Evolutionary conservation across 2,329 filamentous ascomycete species (phyloP), one percentile per base, ranked within the genome.

Genomic region (Xylogone sp.): DNA sequence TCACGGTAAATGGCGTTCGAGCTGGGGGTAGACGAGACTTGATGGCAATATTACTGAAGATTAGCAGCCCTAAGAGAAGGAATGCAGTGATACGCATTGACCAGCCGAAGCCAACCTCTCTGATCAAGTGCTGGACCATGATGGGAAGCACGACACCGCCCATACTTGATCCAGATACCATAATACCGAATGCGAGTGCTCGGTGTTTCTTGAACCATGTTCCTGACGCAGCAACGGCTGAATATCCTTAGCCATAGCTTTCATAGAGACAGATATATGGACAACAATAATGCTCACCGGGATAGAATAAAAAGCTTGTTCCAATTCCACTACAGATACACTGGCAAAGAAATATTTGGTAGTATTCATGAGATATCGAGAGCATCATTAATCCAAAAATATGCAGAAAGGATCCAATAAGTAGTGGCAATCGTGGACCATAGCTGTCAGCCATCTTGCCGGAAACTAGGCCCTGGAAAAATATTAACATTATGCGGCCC

Each of bases 71-170:
- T 2, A 60, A 57, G 44, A 84, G 75, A 20, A 83, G 52, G 56
- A 84, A 83, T 1, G 75, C 72, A n/a, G 68, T 70, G 49, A 74
- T 75, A 1, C 80, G 72, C 69, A 83, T 78, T 1, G 76, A 65
- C 82, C 79, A 84, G 42, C 68, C 62, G 59, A 79, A 78, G 34
- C 79, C 76, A 44, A 81, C 67, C 22, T 69, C 39, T 0, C 66
- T 68, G 22, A 84, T 75, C 21, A 85, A 63, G 21, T 71, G 72
- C 59, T 75, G 71, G 1, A 78, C 72, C 24, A 82, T 74, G 3
- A 81, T 71, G 0, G 82, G 82, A 45, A 83, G 76, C 21, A 83
- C 73, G 20, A 84, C 76, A 12, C 76, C 76, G 7, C 75, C 76
- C 1, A 78, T 54, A 16, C 71, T 73, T 19, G 71, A 74, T 6